Base-by-base conservation (phyloP, 2,329 filamentous ascomycete genomes). In the Ploettnerulaceae sp. region DNA sequence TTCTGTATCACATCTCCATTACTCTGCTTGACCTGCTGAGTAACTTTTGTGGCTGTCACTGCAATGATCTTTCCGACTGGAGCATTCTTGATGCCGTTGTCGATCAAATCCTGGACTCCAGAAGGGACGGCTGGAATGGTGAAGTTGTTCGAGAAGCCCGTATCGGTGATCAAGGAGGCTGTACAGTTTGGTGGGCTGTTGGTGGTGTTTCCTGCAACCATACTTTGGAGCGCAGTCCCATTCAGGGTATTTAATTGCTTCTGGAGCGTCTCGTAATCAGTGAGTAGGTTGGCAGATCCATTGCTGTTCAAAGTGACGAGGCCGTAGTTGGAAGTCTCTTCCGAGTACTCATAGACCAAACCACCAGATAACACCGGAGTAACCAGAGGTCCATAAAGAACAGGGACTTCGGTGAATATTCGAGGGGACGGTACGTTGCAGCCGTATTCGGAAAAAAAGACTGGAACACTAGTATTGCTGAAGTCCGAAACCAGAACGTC, bases 371-470 rank as follows among this genome's bases (percentile, higher is more conserved):
- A 81, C 47, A 79, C 71, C 14, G 71, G 64, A 9, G 68, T 82
- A 84, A 91, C 89, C 54, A 87, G 59, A 29, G 72, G 60, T 47
- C 84, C 76, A 66, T 91, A 91, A 55, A 93, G 80, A 52, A 81
- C 72, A 45, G 71, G 73, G 9, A 89, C 82, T 67, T 93, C 87
- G 55, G 84, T 83, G 69, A 89, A 93, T 58, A 81, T 67, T 57
- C 87, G 84, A 11, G 84, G 82, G n/a, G 69, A 64, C 11, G 81
- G 78, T 28, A 74, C 71, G 70, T 89, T 91, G 77, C 87, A 91
- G 51, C 87, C 87, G 58, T 75, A 84, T 63, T 93, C 87, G 54
- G 83, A 87, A 72, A 87, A 90, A 74, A 91, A 91, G 58, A 90
- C 74, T 24, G 86, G 86, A 28, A 89, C 75, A 12, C 81, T 77